Evolutionary conservation across 345 rosid species (phyloP).

Genomic region (Pistacia atlantica): DNA sequence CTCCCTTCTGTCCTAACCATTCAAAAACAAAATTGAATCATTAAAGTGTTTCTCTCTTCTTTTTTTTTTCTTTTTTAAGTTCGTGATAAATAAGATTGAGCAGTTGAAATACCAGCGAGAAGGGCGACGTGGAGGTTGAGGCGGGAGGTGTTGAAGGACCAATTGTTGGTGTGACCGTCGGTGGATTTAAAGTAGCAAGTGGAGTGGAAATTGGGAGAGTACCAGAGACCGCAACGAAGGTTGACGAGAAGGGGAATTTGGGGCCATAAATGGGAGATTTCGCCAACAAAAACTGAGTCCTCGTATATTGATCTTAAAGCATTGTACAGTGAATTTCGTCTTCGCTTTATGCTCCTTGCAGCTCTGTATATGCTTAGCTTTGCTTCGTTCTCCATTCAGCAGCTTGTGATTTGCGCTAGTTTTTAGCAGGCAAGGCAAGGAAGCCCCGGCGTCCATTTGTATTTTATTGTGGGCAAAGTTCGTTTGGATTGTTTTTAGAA

Average conservation of each 20-base stretch:
- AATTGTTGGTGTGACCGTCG: slow-evolving; percentile 87
- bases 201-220: slow-evolving; percentile 58
- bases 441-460: no score
- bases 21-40: slow-evolving; percentile 20
- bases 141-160: slow-evolving; percentile 82
- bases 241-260: slow-evolving; percentile 79
- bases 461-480: no score
- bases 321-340: slow-evolving; percentile 75
- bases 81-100: background rate
- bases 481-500: no score
- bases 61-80: background rate
- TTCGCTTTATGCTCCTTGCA: slow-evolving; percentile 69
- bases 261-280: slow-evolving; percentile 86
- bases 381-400: slow-evolving; percentile 10
- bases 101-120: slow-evolving; percentile 55
- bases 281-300: slow-evolving; percentile 82
- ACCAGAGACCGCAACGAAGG: slow-evolving; percentile 98
- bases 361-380: slow-evolving; percentile 78
- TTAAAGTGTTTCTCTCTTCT: background rate
- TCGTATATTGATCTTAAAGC: slow-evolving; percentile 80
- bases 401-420: no score
- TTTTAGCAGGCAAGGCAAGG: no score
- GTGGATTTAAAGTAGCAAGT: slow-evolving; percentile 98
- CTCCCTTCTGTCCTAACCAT: slow-evolving; percentile 84
- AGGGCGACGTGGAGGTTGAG: slow-evolving; percentile 86